Conservation (phyloP, 495 filamentous ascomycete species). For the Penicillium robsamsonii region DNA sequence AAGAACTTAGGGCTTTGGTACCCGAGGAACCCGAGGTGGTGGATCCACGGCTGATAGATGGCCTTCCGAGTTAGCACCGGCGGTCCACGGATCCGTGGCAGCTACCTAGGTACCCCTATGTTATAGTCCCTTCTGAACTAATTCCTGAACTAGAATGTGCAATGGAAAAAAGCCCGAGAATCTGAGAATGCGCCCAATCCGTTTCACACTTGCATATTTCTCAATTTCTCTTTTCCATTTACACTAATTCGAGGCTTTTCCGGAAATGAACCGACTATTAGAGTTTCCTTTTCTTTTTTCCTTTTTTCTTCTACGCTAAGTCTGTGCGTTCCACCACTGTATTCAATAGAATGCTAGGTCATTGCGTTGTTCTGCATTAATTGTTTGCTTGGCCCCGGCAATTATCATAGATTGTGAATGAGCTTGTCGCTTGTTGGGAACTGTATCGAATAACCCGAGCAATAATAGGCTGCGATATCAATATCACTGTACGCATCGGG, state of each 20-base stretch:
- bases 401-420: not conserved
- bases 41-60: conserved; percentile 10
- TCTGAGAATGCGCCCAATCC: conserved; percentile 5
- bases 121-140: too few species aligned
- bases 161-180: not conserved
- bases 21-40: conserved; percentile 5
- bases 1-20: conserved; percentile 6
- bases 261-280: conserved; percentile 8
- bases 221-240: not conserved
- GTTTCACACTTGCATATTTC: not conserved
- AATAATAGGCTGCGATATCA: conserved; percentile 7
- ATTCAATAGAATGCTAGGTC: conserved; percentile 1
- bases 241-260: conserved; percentile 9
- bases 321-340: conserved; percentile 4
- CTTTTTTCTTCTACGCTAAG: conserved; percentile 11
- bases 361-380: conserved; percentile 9
- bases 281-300: conserved; percentile 2
- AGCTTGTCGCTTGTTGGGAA: conserved; percentile 20
- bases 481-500: not conserved
- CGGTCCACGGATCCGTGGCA: not conserved
- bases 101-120: too few species aligned
- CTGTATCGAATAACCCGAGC: not conserved
- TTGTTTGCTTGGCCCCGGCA: conserved; percentile 1
- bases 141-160: not conserved
- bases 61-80: not conserved